Evolutionary conservation across 2,329 filamentous ascomycete species (phyloP), one percentile per base, ranked within the genome.

Genomic region (Albophoma yamanashiensis): DNA sequence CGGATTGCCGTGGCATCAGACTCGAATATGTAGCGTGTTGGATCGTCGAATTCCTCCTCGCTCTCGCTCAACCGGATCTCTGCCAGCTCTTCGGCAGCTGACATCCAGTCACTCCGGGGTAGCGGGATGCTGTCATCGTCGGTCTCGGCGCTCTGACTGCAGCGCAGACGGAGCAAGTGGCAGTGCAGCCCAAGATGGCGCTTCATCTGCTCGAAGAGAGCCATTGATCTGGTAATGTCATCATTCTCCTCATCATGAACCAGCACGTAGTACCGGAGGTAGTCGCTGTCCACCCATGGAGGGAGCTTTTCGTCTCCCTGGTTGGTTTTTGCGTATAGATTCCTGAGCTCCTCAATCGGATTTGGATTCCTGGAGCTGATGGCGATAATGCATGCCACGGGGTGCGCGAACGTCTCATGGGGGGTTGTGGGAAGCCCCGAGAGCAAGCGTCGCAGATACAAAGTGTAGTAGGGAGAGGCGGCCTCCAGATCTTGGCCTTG

Each of bases 191-290:
- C 94, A 64, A 99, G 91, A 74, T 97, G 91, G n/a, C 94, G 86
- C 75, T 97, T 99, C 95, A 99, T 99, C 73, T 97, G 91, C 67
- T 99, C 94, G 73, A 96, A 99, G 36, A 97, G 79, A 22, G 86
- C 84, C 73, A 93, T 93, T 15, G 92, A 96, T 74, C 92, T 89
- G 43, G 85, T 85, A 62, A 97, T 96, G 70, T 99, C 92, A 69
- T 96, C 93, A 62, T 86, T 86, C 70, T 99, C 94, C 75, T 99
- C 95, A 67, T 99, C 94, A 68, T 99, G 94, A 22, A 99, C 88
- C 50, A 99, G 79, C 20, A 99, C 90, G 74, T 99, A 99, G 74
- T 99, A 99, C 64, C 94, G 85, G 64, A 99, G 78, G 72, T 94
- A 99, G 63, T 97, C 92, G 38, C 89, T 88, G 69, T 96, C 88